phyloP scores from a whole-genome alignment of 257 asterid species.

The Mitragyna speciosa region DNA sequence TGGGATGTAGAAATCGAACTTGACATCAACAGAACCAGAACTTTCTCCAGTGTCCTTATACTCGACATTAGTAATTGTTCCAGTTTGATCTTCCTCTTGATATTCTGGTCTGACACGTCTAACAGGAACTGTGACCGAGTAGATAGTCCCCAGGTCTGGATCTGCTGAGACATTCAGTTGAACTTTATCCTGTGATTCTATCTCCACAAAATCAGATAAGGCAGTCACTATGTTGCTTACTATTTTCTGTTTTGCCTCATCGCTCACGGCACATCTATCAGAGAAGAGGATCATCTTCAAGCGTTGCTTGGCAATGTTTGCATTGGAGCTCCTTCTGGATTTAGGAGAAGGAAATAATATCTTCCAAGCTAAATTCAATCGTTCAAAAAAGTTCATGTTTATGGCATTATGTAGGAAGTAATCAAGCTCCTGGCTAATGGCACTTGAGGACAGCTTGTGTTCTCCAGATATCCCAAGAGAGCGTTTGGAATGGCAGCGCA shows the following conservation, averaged over 20 bases:
- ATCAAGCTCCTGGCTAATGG: conserved; percentile 70
- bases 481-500: conserved; percentile 61
- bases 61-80: conserved; percentile 71
- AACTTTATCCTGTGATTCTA: conserved; percentile 89
- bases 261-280: conserved; percentile 89
- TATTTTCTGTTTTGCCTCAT: conserved; percentile 90
- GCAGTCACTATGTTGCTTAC: conserved; percentile 75
- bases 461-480: conserved; percentile 58
- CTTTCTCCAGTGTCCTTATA: conserved; percentile 74
- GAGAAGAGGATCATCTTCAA: conserved; percentile 93
- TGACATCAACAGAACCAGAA: conserved; percentile 93
- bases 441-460: conserved; percentile 44
- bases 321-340: conserved; percentile 63
- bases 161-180: conserved; percentile 86
- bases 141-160: conserved; percentile 82
- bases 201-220: conserved; percentile 87
- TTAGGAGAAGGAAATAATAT: conserved; percentile 76
- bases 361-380: conserved; percentile 94
- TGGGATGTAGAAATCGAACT: conserved; percentile 86
- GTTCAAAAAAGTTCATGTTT: conserved; percentile 75
- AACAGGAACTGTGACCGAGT: conserved; percentile 86
- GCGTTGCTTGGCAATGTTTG: conserved; percentile 87
- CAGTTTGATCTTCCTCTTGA: conserved; percentile 70
- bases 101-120: conserved; percentile 63
- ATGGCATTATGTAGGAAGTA: conserved; percentile 66